Conservation (phyloP, 306 rosid species). For the Alnus glutinosa region DNA sequence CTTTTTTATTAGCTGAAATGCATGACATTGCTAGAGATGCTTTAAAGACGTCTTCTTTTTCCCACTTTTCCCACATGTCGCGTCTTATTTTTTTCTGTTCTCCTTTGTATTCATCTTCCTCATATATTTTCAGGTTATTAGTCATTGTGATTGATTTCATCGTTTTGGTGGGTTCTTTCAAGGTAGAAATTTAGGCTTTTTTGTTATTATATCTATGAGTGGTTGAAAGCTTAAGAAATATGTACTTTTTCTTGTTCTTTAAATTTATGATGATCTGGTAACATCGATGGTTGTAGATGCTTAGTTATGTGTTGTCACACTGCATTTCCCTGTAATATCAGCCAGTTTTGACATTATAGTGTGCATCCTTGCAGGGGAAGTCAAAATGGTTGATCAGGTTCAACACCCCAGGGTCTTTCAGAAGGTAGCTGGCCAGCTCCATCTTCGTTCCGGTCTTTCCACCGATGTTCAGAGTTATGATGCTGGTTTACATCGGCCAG, state of each 20-base stretch:
- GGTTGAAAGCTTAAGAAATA: no score
- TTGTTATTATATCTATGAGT: no score
- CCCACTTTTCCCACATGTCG: no score
- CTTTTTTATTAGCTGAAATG: not conserved
- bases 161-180: not conserved
- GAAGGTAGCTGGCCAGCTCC: conserved; percentile 74
- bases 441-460: conserved; percentile 50
- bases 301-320: not conserved
- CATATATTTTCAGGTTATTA: no score
- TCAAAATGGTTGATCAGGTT: conserved; percentile 72
- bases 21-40: not conserved
- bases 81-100: no score
- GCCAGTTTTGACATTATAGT: not conserved
- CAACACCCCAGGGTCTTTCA: conserved; percentile 77
- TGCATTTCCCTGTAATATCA: not conserved
- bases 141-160: no score
- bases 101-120: not conserved
- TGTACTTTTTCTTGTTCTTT: no score
- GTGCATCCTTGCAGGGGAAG: conserved; percentile 34
- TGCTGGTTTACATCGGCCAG: conserved; percentile 44
- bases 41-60: no score
- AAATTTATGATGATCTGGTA: not conserved
- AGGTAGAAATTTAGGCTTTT: not conserved
- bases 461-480: conserved; percentile 39
- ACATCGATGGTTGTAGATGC: not conserved